Evolutionary conservation across 345 rosid genomes (phyloP), one percentile per base, ranked within the genome.

Genomic region (Psidium guajava): DNA sequence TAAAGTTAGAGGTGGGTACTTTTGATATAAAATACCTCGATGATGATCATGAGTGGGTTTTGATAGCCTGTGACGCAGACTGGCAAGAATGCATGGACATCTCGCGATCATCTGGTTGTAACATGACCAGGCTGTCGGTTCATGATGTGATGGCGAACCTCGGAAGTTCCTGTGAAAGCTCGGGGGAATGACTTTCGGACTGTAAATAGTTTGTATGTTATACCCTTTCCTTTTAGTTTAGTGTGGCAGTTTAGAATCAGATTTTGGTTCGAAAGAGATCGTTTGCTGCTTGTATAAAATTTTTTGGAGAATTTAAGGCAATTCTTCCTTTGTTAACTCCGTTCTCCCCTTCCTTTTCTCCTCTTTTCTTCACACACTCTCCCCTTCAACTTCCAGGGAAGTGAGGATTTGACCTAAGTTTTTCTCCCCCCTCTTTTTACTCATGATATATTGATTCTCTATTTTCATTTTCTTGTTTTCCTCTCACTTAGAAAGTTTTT

Each of bases 101-200:
- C 64, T 90, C 95, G 51, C 90, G 94, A 88, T 94, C 91, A 14
- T 93, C 95, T 4, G 92, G 94, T 27, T 89, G 93, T 85, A 92
- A 85, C 69, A 92, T 93, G 27, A 85, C 94, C 69, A 91, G 99
- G 87, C 85, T 97, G 57, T 89, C 91, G 2, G 90, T 95, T 88
- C 96, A 97, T 53, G 98, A 97, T 83, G 87, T 86, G 80, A 91
- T 85, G 89, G 83, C 91, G 10, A 91, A 88, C 87, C 96, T 90
- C 2, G 98, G 98, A 56, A 97, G 99, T 89, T 94, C 98, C 20
- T 97, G 98, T 82, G 98, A 97, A 88, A 94, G 98, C 94, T 94
- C 93, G 5, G 96, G 93, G 40, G 93, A 93, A 87, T 90, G 82
- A 82, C 50, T 36, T 8, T 5, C 15, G 47, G 77, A 36, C 36